Percentiles rank a stretch among this genome's conserved stretches.
phyloP scores from a whole-genome alignment of 352 stramenopile species.

The Halophytophthora batemanensis region DNA sequence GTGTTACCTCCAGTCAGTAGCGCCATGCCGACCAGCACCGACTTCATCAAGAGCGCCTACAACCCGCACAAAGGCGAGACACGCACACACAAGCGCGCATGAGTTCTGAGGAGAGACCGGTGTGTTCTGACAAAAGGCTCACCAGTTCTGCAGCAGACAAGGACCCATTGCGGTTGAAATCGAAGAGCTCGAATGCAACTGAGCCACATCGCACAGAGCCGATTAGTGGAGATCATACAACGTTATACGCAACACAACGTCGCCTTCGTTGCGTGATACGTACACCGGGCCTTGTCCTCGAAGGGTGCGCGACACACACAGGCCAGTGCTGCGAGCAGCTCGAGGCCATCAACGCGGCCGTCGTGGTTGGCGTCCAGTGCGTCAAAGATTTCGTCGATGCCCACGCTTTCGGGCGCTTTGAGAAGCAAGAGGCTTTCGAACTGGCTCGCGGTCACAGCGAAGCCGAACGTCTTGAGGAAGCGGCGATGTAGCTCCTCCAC shows the following conservation, averaged over 20 bases:
- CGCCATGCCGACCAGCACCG: constrained; percentile 66
- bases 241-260: neutral
- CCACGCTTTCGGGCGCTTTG: constrained; percentile 56
- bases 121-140: neutral
- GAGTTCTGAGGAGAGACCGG: neutral
- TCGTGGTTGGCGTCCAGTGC: constrained; percentile 70
- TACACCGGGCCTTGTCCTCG: constrained; percentile 80
- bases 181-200: constrained; percentile 74
- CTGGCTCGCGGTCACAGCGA: constrained; percentile 72
- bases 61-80: neutral
- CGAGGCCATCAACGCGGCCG: constrained; percentile 75
- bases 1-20: constrained; percentile 44
- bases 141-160: constrained; percentile 73
- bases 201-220: neutral
- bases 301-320: constrained; percentile 73
- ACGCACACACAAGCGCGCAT: neutral
- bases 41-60: constrained; percentile 80
- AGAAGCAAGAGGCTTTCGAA: constrained; percentile 70
- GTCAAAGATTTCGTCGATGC: constrained; percentile 69
- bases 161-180: constrained; percentile 70
- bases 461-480: constrained; percentile 74
- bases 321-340: constrained; percentile 68
- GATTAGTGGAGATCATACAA: neutral
- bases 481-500: constrained; percentile 54
- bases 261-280: constrained; percentile 5